phyloP scores from a whole-genome alignment of 2,329 filamentous ascomycete genomes.

The Aspergillus pseudotamarii region DNA sequence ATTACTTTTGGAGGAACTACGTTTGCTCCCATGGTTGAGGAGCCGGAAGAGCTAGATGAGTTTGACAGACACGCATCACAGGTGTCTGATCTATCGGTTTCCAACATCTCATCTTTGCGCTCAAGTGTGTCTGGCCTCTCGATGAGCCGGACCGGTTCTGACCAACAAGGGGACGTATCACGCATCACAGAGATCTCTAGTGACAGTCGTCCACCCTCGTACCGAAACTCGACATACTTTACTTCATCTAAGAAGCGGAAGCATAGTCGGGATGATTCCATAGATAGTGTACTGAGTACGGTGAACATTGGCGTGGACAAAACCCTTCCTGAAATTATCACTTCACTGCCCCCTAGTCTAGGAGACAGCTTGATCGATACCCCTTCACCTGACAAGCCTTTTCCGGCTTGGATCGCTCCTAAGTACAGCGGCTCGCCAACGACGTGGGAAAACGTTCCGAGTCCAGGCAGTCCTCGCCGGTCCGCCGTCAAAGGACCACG shows the following conservation, averaged over 20 bases:
- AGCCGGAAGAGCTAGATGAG: slow-evolving; percentile 37
- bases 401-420: slow-evolving; percentile 29
- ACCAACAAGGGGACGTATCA: slow-evolving; percentile 9
- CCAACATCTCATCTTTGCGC: slow-evolving; percentile 18
- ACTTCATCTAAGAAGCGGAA: slow-evolving; percentile 30
- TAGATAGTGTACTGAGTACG: slow-evolving; percentile 16
- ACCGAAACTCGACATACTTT: slow-evolving; percentile 27
- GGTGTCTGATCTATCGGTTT: slow-evolving; percentile 23
- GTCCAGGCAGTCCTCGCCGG: slow-evolving; percentile 34
- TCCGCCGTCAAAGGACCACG: slow-evolving; percentile 38
- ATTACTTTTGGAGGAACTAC: slow-evolving; percentile 36
- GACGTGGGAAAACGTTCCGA: slow-evolving; percentile 26
- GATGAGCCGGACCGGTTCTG: slow-evolving; percentile 19
- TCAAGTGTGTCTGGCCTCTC: slow-evolving; percentile 22
- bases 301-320: slow-evolving; percentile 21
- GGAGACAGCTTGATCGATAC: slow-evolving; percentile 27
- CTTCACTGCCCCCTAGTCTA: slow-evolving; percentile 24
- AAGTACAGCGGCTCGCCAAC: slow-evolving; percentile 26
- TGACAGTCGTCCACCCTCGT: slow-evolving; percentile 9
- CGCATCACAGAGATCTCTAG: slow-evolving; percentile 13
- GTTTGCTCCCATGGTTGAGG: slow-evolving; percentile 40
- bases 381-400: slow-evolving; percentile 33
- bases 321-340: slow-evolving; percentile 28
- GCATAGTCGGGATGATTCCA: slow-evolving; percentile 18
- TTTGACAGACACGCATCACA: slow-evolving; percentile 27